Evolutionary conservation across 495 filamentous ascomycete species (phyloP), one percentile per base, ranked within the genome.

Genomic region (Penicillium soppii): DNA sequence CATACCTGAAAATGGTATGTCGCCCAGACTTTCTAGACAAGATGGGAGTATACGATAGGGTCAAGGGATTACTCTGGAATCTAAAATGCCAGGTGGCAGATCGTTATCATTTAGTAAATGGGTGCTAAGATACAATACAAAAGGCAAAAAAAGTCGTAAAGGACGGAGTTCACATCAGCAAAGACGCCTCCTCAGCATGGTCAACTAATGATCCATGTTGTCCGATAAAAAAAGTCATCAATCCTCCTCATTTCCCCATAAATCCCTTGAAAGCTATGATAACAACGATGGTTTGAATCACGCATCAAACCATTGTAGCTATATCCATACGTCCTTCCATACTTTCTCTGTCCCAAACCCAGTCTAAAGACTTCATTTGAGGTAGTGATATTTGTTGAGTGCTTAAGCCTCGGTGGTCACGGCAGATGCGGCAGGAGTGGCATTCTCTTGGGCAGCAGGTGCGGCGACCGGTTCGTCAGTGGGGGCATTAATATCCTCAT

Each of bases 401-500:
- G 47, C 62, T 66, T 70, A 73, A 56, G 69, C 69, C 43, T 68
- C 52, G 32, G 62, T 58, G 22, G 70, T 53, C 20, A 57, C 56
- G 26, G 54, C 23, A 40, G 46, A 8, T 8, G 16, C 35, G 17
- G 60, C 55, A 39, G 53, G 13, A 71, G 54, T 25, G 39, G 69
- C 61, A 38, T 65, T 59, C 58, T 78, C 69, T 39, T 75, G 73
- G 42, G 67, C 69, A 51, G 75, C 77, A 44, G 76, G 74, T 43
- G 79, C 75, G 65, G 88, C 7, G 5, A 12, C 13, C 29, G 8
- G 7, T 9, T 27, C 25, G 10, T 32, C 29, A 12, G 29, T 32
- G 13, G 29, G 29, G 29, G 29, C 84, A 59, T 91, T 82, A 67
- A 90, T 86, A 57, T 94, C 87, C 50, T 94, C 87, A 52, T 97